Evolutionary conservation across 805 yeast species (phyloP).

Genomic region (Clavispora phyllophila): DNA sequence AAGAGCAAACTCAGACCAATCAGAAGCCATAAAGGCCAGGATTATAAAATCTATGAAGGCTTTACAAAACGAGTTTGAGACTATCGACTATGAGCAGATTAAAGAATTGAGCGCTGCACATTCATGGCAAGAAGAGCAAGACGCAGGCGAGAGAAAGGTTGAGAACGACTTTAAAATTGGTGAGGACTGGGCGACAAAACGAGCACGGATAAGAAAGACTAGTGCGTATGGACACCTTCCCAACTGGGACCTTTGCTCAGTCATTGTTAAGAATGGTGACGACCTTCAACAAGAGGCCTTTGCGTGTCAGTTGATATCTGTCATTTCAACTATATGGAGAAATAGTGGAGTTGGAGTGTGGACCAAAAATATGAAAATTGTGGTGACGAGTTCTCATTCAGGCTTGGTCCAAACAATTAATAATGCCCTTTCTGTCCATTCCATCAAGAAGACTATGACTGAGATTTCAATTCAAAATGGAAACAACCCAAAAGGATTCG

Average conservation of each 20-base stretch:
- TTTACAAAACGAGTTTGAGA: conserved; percentile 38
- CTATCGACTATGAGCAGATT: conserved; percentile 28
- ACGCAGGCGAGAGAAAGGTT: conserved; percentile 78
- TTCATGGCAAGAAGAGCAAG: too few relatives aligned
- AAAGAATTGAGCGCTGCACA: conserved; percentile 55
- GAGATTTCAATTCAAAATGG: conserved; percentile 64
- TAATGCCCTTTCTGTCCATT: conserved; percentile 88
- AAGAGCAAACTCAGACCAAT: conserved; percentile 43
- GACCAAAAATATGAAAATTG: conserved; percentile 90
- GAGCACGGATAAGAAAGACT: conserved; percentile 69
- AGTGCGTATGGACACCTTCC: conserved; percentile 81
- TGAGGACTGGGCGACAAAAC: conserved; percentile 89
- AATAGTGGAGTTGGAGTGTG: conserved; percentile 66
- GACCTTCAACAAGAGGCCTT: conserved; percentile 96
- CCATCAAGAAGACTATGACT: conserved; percentile 88
- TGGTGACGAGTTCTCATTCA: conserved; percentile 83
- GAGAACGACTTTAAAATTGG: conserved; percentile 91
- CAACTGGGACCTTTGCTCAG: conserved; percentile 94
- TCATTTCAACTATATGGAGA: conserved; percentile 83
- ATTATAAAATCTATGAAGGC: conserved; percentile 30
- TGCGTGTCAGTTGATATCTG: conserved; percentile 89
- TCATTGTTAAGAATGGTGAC: conserved; percentile 93
- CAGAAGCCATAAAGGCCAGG: conserved; percentile 17
- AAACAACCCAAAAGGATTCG: conserved; percentile 62
- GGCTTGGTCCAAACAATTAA: conserved; percentile 96